These are phyloP conservation scores for Elsinoe necatrix DNA, from an alignment of 2,329 filamentous ascomycete species.

Conservation along the genomic window DNA sequence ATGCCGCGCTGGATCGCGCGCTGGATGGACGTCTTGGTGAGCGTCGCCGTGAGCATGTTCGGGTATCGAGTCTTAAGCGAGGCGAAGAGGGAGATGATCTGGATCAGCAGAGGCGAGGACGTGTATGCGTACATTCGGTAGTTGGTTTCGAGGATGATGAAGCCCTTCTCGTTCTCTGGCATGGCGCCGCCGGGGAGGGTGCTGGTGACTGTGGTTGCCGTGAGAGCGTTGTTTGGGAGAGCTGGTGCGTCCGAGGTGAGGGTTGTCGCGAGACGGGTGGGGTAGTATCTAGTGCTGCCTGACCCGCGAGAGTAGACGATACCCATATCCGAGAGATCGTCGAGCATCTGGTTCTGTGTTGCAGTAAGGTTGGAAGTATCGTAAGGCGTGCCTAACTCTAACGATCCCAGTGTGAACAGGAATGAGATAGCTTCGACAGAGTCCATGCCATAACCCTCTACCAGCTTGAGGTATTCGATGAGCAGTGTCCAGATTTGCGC, in stretches of 20 bases:
- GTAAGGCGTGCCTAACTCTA: conserved; percentile 87
- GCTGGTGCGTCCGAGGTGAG: conserved; percentile 70
- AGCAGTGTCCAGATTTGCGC: conserved; percentile 95
- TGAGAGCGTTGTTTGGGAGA: conserved; percentile 61
- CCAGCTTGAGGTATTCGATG: conserved; percentile 84
- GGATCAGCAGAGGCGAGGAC: conserved; percentile 84
- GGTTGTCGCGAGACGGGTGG: conserved; percentile 87
- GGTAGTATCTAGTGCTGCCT: conserved; percentile 58
- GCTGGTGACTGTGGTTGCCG: conserved; percentile 50
- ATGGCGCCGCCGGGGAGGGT: conserved; percentile 25
- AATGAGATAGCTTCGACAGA: conserved; percentile 92
- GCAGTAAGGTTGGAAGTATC: conserved; percentile 74
- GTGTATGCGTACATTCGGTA: conserved; percentile 98
- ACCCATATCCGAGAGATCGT: conserved; percentile 82
- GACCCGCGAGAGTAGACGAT: conserved; percentile 61
- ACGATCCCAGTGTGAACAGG: conserved; percentile 86
- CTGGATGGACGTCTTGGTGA: conserved; percentile 81
- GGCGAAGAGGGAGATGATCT: conserved; percentile 82
- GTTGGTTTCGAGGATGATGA: conserved; percentile 95
- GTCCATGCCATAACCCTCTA: conserved; percentile 56
- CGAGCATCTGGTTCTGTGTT: conserved; percentile 79
- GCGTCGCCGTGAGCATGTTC: conserved; percentile 84
- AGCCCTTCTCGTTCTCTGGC: conserved; percentile 52
- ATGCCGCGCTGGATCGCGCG: conserved; percentile 84
- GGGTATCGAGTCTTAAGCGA: conserved; percentile 84